These are phyloP conservation scores for Chaetomiaceae sp. DNA, from an alignment of 2,329 filamentous ascomycete genomes.

Conservation along the genomic window DNA sequence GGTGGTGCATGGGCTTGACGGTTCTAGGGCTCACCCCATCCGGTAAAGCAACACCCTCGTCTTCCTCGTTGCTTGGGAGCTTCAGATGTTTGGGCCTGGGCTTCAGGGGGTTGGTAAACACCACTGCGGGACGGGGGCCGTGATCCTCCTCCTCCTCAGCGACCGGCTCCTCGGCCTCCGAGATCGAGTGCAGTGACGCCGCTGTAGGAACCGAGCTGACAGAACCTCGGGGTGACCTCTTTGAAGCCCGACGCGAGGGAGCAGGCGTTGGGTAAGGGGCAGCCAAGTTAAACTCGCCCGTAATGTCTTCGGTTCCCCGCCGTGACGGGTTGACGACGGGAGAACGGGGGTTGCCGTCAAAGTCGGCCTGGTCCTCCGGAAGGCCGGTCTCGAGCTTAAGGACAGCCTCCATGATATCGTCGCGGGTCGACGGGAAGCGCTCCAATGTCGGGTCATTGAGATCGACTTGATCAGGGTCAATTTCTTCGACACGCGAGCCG, in stretches of 20 bases:
- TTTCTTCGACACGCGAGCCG: slow-evolving; percentile 1
- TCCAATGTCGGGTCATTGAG: slow-evolving; percentile 46
- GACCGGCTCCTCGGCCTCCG: slow-evolving; percentile 34
- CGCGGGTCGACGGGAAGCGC: slow-evolving; percentile 42
- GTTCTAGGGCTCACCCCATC: slow-evolving; percentile 23
- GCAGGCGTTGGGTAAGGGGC: slow-evolving; percentile 30
- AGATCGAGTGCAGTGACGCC: slow-evolving; percentile 43
- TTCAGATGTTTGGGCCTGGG: slow-evolving; percentile 22
- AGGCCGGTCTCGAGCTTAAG: slow-evolving; percentile 44
- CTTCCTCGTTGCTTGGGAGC: slow-evolving; percentile 35
- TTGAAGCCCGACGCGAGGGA: slow-evolving; percentile 25
- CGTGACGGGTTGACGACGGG: slow-evolving; percentile 34
- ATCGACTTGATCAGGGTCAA: slow-evolving; percentile 33
- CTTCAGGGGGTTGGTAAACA: slow-evolving; percentile 30
- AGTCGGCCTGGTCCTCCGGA: slow-evolving; percentile 36
- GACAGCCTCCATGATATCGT: slow-evolving; percentile 43
- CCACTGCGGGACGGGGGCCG: slow-evolving; percentile 17
- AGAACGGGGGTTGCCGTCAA: slow-evolving; percentile 36
- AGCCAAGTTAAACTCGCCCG: slow-evolving; percentile 32
- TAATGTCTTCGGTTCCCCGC: slow-evolving; percentile 35
- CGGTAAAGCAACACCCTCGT: slow-evolving; percentile 37
- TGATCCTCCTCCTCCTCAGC: slow-evolving; percentile 19
- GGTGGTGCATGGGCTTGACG: slow-evolving; percentile 14
- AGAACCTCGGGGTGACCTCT: slow-evolving; percentile 28
- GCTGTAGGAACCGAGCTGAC: slow-evolving; percentile 31